Evolutionary conservation across 177 flowering plant species (phyloP), one percentile per base, ranked within the genome.

Genomic region (Tripterygium wilfordii): DNA sequence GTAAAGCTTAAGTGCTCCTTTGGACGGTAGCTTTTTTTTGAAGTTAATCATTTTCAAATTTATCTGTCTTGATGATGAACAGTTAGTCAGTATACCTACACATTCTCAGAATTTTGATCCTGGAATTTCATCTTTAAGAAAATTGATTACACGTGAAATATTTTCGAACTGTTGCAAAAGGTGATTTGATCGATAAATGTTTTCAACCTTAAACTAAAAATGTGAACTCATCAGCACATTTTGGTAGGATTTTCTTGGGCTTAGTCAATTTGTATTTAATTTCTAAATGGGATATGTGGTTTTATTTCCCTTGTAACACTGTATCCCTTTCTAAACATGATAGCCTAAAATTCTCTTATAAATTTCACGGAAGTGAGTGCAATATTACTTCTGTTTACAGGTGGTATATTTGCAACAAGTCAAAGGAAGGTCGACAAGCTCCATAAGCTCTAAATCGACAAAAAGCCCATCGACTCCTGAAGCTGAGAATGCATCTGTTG

Each of bases 71-170:
- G 25, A 42, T 20, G 26, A 14, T 23, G 26, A 45, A 5, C 3
- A 0, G 29, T 0, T 18, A n/a, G n/a, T n/a, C n/a, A n/a, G n/a
- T n/a, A n/a, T n/a, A n/a, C n/a, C n/a, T n/a, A n/a, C 19, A 61
- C 66, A 54, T 82, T 82, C 27, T 73, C 88, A 12, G 71, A 88
- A 69, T 70, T 86, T 88, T 45, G 86, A 62, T 26, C 87, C 91
- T 2, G 99, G 99, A 61, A 92, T 84, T 65, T 82, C 82, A 15
- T 82, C 95, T 63, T 84, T 92, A 12, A 92, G 80, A 68, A 86
- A 92, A 45, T 80, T 78, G 22, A 92, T 71, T 33, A 92, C 88
- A 30, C 80, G n/a, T n/a, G n/a, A n/a, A n/a, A n/a, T n/a, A n/a
- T n/a, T n/a, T n/a, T n/a, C n/a, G n/a, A n/a, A n/a, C n/a, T n/a